Evolutionary conservation across 345 rosid species (phyloP), one percentile per base, ranked within the genome.

Genomic region (Pistacia integerrima): DNA sequence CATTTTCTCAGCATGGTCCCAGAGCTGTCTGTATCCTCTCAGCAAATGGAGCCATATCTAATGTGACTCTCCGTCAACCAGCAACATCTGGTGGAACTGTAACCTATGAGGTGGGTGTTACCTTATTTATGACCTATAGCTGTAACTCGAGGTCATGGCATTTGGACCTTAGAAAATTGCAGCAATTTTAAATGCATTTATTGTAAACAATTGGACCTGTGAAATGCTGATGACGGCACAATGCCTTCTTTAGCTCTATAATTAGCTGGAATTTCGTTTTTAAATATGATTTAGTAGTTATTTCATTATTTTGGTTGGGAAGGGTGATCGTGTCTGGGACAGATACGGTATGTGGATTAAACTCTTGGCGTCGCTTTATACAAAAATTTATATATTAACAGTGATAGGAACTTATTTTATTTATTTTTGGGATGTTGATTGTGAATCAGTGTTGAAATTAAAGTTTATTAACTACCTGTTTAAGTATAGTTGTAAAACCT

Each of bases 31-130:
- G 93, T 75, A 84, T 91, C 72, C 81, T 91, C 74, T 87, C 97
- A 30, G 97, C 92, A 65, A 90, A 75, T 84, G 97, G 97, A 77
- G 85, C 92, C 81, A 86, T 91, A 83, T 91, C 92, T 35, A 91
- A 88, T 33, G 97, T 87, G n/a, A 88, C 92, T 70, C 90, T 91
- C 72, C 85, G 92, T 78, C 96, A 89, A 70, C 81, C 88, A 12
- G 85, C 93, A 22, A 82, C 89, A 72, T 87, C 93, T 22, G 93
- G 93, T n/a, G 97, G 97, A 69, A 88, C 89, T 67, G 93, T 91
- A 52, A 88, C 93, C 64, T 90, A 88, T 65, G 97, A 90, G 93
- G 97, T 91, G 67, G 77, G 87, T 81, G 66, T 36, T 65, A 12
- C 30, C 11, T 44, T 41, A n/a, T 25, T 44, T 66, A 54, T 75